phyloP scores from a whole-genome alignment of 2,329 filamentous ascomycete species.

The Pestalotiopsis sp. region DNA sequence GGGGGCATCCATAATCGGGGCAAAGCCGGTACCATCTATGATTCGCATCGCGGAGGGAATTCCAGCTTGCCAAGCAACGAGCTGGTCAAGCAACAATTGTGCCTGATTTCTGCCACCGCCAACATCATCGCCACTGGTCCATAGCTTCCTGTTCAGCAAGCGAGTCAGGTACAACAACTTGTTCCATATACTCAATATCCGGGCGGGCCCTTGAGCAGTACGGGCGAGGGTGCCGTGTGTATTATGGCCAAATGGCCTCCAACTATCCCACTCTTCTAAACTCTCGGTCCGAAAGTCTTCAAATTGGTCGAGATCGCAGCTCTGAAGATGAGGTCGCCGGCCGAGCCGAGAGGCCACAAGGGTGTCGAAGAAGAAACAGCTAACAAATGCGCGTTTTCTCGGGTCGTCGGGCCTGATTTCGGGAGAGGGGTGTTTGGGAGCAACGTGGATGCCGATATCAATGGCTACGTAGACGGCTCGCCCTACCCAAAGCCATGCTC shows the following conservation, averaged over 20 bases:
- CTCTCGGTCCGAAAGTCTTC: background rate
- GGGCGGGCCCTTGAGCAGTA: background rate
- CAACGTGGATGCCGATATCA: background rate
- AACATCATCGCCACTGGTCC: background rate
- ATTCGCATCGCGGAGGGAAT: background rate
- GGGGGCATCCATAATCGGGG: background rate
- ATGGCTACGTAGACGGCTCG: background rate
- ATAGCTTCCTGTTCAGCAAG: background rate
- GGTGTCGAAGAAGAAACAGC: slow-evolving; percentile 7
- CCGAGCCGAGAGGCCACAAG: background rate
- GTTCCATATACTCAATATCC: background rate
- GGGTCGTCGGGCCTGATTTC: background rate
- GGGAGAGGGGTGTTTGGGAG: background rate
- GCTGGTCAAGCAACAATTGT: background rate
- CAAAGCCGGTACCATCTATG: background rate
- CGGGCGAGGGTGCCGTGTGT: background rate
- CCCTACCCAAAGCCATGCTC: slow-evolving; percentile 1
- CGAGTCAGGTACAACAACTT: background rate
- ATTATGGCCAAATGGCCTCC: background rate
- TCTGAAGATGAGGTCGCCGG: background rate
- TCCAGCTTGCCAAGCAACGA: background rate
- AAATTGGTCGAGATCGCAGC: background rate
- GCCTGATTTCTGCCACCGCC: background rate
- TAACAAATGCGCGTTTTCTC: background rate
- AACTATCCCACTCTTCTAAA: slow-evolving; percentile 5